Base-by-base conservation (phyloP, 805 yeast genomes). In the Wickerhamomyces queroliae region DNA sequence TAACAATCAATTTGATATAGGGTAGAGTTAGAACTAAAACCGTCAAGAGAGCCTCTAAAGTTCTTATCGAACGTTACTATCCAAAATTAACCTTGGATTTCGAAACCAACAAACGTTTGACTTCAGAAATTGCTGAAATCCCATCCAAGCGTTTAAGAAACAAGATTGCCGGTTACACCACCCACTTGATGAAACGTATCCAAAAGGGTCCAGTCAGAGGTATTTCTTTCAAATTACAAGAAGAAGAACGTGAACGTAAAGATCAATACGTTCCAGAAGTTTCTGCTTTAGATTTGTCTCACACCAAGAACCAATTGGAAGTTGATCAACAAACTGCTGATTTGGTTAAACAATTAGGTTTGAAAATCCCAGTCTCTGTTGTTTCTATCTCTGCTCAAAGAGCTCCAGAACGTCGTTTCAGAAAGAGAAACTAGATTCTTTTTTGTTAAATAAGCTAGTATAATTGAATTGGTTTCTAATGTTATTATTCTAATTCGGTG, bases 191-290 rank as follows among this genome's bases (percentile, higher is more conserved):
- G 99, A 93, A 88, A 83, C 90, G 99, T 81, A 93, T 93, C 69
- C 98, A 95, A 78, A 93, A 91, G 83, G 99, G 99, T 71, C 99
- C 99, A 80, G 99, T 93, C 64, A 90, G 98, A 83, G 99, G 99
- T 79, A 95, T 93, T 63, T 93, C 99, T 63, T 93, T 93, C 96
- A 95, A 95, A 76, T 87, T 93, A 69, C 99, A 93, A 83, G 99
- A 93, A 80, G 99, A 93, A 80, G 99, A 93, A 84, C 91, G 99
- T 83, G 99, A 93, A 81, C 87, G 99, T 80, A 93, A 95, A 79
- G 98, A 93, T 77, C 99, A 93, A 80, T 93, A 90, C 77, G 99
- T 95, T 66, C 99, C 99, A 76, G 98, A 90, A 72, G 95, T 90
- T 67, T 95, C 99, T 68, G 99, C 99, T 73, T 87, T 93, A 71